Evolutionary conservation across 768 basidiomycete genomes (phyloP).

Genomic region (Leucosporidium scottii): DNA sequence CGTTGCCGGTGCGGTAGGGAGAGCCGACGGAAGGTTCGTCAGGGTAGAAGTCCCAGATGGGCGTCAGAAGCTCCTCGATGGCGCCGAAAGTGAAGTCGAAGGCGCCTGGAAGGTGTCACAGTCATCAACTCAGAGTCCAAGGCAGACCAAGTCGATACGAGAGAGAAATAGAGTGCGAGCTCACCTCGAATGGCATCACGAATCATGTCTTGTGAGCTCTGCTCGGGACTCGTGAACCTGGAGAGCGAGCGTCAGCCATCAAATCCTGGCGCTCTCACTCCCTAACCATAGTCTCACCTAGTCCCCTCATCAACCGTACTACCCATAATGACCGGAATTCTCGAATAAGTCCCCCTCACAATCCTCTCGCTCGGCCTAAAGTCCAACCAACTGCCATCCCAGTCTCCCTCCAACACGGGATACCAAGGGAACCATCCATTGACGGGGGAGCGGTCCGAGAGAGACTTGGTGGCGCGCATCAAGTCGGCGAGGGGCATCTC

Average conservation of each 20-base stretch:
- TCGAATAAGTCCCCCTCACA: constrained; percentile 19
- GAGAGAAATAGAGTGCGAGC: background rate
- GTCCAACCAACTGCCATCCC: constrained; percentile 28
- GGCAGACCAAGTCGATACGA: background rate
- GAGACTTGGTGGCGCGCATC: background rate
- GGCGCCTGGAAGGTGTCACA: no score
- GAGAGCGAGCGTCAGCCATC: no score
- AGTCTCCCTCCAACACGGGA: constrained; percentile 22
- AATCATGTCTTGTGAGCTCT: background rate
- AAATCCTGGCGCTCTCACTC: constrained; percentile 2
- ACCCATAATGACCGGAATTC: constrained; percentile 28
- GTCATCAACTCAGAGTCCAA: no score
- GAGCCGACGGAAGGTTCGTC: constrained; percentile 47
- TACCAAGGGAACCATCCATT: constrained; percentile 31
- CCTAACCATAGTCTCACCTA: constrained; percentile 5
- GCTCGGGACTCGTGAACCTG: background rate
- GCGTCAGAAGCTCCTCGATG: constrained; percentile 21
- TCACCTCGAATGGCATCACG: background rate
- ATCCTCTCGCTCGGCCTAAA: constrained; percentile 22
- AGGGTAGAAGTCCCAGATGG: constrained; percentile 44
- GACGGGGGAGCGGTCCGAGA: constrained; percentile 11
- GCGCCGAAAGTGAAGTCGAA: constrained; percentile 32
- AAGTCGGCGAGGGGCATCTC: background rate
- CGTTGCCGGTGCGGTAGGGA: constrained; percentile 49
- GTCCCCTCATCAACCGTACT: constrained; percentile 27